Evolutionary conservation across 768 basidiomycete species (phyloP), one percentile per base, ranked within the genome.

Genomic region (Tephrocybe sp.): DNA sequence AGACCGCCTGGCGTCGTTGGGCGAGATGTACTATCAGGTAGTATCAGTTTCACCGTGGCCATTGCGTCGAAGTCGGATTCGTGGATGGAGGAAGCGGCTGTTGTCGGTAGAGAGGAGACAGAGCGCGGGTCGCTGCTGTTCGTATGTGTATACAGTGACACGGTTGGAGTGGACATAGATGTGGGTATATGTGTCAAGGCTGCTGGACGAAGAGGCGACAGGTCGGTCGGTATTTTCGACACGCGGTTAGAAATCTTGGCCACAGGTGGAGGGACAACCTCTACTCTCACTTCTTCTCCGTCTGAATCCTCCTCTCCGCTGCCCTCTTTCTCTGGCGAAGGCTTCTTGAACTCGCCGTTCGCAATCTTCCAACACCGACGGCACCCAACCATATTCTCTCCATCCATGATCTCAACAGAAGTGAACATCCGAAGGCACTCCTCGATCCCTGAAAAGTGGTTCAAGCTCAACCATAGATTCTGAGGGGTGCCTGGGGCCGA

Each of bases 331-430:
- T 66, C 65, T 26, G 69, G 62, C 8, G 41, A 38, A 45, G 71
- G 67, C 3, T 66, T 65, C 4, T 66, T 51, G 57, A 84, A 80
- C 50, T 77, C 66, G 15, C 88, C 87, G 62, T 93, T 83, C 50
- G 81, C 84, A 30, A 93, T 85, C 74, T 93, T 94, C 95, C 95
- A 98, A 70, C 95, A 98, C 45, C 87, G 79, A 57, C 88, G 79
- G 65, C 95, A 98, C 0, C 93, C 93, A 47, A 97, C 94, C 73
- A 86, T 88, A 60, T 98, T 97, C 60, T 97, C 95, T 0, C 92
- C 93, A 58, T 97, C 90, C 28, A 98, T 71, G 6, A 91, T 81
- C 61, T 98, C 95, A n/a, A 97, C 94, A 3, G 87, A 78, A 0
- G 94, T 97, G 69, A 98, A 98, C 72, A 89, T 77, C 56, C 84